Base-by-base conservation (phyloP, 371 early-diverging fungal genomes). In the Mortierella sp. region DNA sequence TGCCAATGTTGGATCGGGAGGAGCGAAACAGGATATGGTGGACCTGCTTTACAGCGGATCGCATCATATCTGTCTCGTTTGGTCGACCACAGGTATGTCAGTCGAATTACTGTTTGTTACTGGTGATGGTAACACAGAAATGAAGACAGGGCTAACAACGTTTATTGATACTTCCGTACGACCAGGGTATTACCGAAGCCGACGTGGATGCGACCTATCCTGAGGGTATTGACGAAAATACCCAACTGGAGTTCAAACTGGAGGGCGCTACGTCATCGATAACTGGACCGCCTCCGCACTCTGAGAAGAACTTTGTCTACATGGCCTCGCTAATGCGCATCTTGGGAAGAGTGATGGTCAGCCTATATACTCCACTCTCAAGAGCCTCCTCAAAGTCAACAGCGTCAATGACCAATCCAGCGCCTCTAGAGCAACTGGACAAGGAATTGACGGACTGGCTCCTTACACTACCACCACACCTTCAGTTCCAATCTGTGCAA, bases 21-120 rank as follows among this genome's bases (percentile, higher is more conserved):
- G 83, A 80, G 8, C 82, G 89, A 9, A 83, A 86, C 63, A 80
- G 89, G 19, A 76, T 87, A 14, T 89, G 86, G 70, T 86, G 86
- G 79, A 79, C 83, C 4, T 85, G 85, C 39, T 86, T 86, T 55
- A 62, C 86, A 24, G 71, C 82, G 1, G 89, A 89, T 67, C 83
- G 87, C 10, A 79, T 80, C 24, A 60, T 78, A 27, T 66, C 74
- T 13, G 54, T 71, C 16, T 66, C 78, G 12, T 78, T 78, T 54
- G 76, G 76, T 50, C 68, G 76, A 44, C 76, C 76, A 8, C 76
- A 76, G 62, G 76, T 76, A 76, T 49, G 43, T 22, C 3, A 27
- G 12, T 19, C 21, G 19, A 16, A 0, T 41, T 7, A 24, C 7
- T 0, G 31, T 3, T 27, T 10, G 22, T 6, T 1, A 25, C 39